A percentile compares a stretch with the other conserved stretches of the same genome.
These are phyloP conservation scores for Orbilia ellipsospora DNA, from an alignment of 2,329 filamentous ascomycete species.

Conservation along the genomic window DNA sequence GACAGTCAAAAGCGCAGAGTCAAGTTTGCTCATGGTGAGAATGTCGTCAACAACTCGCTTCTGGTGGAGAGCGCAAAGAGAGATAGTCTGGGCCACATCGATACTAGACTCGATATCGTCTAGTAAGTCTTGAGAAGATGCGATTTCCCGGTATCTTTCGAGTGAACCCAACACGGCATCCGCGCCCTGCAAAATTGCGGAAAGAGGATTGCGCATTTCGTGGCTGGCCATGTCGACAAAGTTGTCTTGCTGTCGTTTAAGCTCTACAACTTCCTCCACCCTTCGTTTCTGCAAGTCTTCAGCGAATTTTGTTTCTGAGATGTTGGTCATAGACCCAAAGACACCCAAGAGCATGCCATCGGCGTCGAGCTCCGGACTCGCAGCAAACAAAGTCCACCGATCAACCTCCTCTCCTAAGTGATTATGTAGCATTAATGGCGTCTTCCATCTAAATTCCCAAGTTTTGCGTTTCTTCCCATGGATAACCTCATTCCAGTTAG, in stretches of 20 bases:
- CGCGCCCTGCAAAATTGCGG: slow-evolving; percentile 79
- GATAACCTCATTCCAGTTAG: slow-evolving; percentile 47
- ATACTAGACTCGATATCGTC: slow-evolving; percentile 64
- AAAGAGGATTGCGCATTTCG: slow-evolving; percentile 81
- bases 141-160: slow-evolving; percentile 45
- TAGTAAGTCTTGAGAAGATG: slow-evolving; percentile 22
- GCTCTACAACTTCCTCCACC: slow-evolving; percentile 67
- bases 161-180: slow-evolving; percentile 71
- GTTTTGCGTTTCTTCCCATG: slow-evolving; percentile 43
- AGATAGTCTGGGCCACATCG: slow-evolving; percentile 85
- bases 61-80: slow-evolving; percentile 82
- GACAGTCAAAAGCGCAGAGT: slow-evolving; percentile 70
- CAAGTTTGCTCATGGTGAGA: slow-evolving; percentile 71
- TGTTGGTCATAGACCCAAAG: slow-evolving; percentile 55
- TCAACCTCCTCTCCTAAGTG: slow-evolving; percentile 51
- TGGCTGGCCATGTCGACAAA: slow-evolving; percentile 73
- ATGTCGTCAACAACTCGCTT: slow-evolving; percentile 77
- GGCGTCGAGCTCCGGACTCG: slow-evolving; percentile 49
- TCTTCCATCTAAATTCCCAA: slow-evolving; percentile 54
- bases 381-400: slow-evolving; percentile 44
- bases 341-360: slow-evolving; percentile 50
- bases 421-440: slow-evolving; percentile 34
- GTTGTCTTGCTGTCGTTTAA: slow-evolving; percentile 77
- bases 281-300: slow-evolving; percentile 57
- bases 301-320: slow-evolving; percentile 56